Percentiles rank a stretch among this genome's conserved stretches.
phyloP scores from a whole-genome alignment of 208 protist species.

The Leptomonas seymouri region DNA sequence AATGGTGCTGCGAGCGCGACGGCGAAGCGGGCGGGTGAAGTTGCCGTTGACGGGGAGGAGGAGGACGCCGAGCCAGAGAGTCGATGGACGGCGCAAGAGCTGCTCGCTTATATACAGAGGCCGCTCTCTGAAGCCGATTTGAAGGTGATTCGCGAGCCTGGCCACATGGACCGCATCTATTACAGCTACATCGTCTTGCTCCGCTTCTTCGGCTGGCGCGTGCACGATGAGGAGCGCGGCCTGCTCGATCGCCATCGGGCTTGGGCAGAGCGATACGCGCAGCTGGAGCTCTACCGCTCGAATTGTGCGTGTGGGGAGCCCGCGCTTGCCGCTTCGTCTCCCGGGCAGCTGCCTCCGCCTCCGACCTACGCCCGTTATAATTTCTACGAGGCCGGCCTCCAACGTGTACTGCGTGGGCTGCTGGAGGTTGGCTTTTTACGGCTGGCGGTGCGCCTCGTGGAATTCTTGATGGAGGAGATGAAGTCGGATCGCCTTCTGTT shows the following conservation, averaged over 20 bases:
- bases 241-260: constrained; percentile 77
- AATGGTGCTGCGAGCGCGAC: too few species aligned
- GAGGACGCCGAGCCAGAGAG: background rate
- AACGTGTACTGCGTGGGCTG: constrained; percentile 68
- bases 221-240: constrained; percentile 85
- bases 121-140: constrained; percentile 37
- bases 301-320: background rate
- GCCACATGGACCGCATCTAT: constrained; percentile 78
- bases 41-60: background rate
- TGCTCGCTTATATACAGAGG: constrained; percentile 8
- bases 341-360: background rate
- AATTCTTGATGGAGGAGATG: constrained; percentile 88
- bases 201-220: constrained; percentile 85
- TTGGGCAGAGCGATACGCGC: constrained; percentile 66
- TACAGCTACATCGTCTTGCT: constrained; percentile 90
- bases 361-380: constrained; percentile 38
- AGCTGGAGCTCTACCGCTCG: constrained; percentile 27
- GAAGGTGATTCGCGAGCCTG: constrained; percentile 50
- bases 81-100: constrained; percentile 7
- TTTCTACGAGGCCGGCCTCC: constrained; percentile 60
- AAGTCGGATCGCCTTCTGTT: constrained; percentile 46
- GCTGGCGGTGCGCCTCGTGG: constrained; percentile 72
- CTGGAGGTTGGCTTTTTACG: constrained; percentile 65
- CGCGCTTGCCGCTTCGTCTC: background rate
- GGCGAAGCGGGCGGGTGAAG: background rate